Conservation (phyloP, 2,329 filamentous ascomycete genomes). For the Dissoconium aciculare region DNA sequence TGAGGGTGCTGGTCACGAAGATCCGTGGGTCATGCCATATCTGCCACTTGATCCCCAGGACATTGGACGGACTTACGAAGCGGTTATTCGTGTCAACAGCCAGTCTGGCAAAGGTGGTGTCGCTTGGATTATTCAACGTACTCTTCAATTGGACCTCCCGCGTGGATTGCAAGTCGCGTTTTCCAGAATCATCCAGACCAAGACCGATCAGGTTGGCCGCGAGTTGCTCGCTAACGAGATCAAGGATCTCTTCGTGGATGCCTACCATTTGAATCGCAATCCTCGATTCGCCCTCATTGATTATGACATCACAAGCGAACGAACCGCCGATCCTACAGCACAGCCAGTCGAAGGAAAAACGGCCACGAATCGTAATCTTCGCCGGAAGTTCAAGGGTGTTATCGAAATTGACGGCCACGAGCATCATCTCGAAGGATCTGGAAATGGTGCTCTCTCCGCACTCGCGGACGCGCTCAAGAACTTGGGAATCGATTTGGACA, state of each 20-base stretch:
- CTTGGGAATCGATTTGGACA: conserved; percentile 74
- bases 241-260: conserved; percentile 69
- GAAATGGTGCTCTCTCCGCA: conserved; percentile 82
- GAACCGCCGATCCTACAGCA: conserved; percentile 58
- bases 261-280: conserved; percentile 72
- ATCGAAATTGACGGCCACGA: conserved; percentile 69
- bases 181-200: conserved; percentile 68
- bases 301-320: conserved; percentile 79
- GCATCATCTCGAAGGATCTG: conserved; percentile 61
- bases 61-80: conserved; percentile 93
- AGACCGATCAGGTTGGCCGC: conserved; percentile 64
- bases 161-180: conserved; percentile 87
- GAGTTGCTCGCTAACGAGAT: conserved; percentile 79
- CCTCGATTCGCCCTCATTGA: conserved; percentile 77
- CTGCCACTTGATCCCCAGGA: conserved; percentile 85
- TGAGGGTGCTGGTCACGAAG: conserved; percentile 43
- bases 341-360: conserved; percentile 47
- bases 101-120: conserved; percentile 90
- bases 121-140: conserved; percentile 83
- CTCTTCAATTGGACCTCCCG: conserved; percentile 80
- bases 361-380: conserved; percentile 54
- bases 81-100: conserved; percentile 93
- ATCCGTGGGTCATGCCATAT: conserved; percentile 75
- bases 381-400: conserved; percentile 71
- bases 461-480: conserved; percentile 65